Evolutionary conservation across 2,329 filamentous ascomycete genomes (phyloP).

Genomic region (Penicillium sclerotigenum): DNA sequence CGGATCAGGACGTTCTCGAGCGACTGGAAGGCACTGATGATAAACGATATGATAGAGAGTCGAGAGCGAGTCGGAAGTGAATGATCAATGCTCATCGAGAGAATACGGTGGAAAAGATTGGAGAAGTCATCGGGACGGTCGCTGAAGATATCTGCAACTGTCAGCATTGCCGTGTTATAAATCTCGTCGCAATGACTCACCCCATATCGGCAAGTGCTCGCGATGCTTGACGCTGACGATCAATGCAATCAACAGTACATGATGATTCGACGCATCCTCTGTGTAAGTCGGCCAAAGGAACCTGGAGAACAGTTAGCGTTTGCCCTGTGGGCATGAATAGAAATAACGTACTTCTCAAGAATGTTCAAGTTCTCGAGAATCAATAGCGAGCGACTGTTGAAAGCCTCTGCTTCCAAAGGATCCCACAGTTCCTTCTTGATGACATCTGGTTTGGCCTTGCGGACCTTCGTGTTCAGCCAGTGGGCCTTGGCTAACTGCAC

Average conservation of each 20-base stretch:
- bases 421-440: constrained; percentile 89
- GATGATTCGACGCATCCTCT: constrained; percentile 84
- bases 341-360: constrained; percentile 64
- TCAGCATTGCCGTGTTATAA: constrained; percentile 29
- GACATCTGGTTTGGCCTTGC: constrained; percentile 74
- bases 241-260: constrained; percentile 80
- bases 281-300: constrained; percentile 94
- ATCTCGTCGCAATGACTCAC: constrained; percentile 47
- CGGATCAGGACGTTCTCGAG: constrained; percentile 83
- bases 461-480: constrained; percentile 75
- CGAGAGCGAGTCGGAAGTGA: constrained; percentile 65
- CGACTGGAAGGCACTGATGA: constrained; percentile 90
- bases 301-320: constrained; percentile 44
- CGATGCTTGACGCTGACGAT: constrained; percentile 84
- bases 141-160: constrained; percentile 64
- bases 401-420: constrained; percentile 74
- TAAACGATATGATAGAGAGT: constrained; percentile 80
- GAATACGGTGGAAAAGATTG: constrained; percentile 78
- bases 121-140: constrained; percentile 80
- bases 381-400: constrained; percentile 72
- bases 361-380: constrained; percentile 87
- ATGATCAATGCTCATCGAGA: constrained; percentile 78
- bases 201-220: constrained; percentile 85
- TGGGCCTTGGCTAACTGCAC: constrained; percentile 73
- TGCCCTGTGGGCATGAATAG: constrained; percentile 14